phyloP scores from a whole-genome alignment of 495 filamentous ascomycete genomes.

The Penicillium fimorum region DNA sequence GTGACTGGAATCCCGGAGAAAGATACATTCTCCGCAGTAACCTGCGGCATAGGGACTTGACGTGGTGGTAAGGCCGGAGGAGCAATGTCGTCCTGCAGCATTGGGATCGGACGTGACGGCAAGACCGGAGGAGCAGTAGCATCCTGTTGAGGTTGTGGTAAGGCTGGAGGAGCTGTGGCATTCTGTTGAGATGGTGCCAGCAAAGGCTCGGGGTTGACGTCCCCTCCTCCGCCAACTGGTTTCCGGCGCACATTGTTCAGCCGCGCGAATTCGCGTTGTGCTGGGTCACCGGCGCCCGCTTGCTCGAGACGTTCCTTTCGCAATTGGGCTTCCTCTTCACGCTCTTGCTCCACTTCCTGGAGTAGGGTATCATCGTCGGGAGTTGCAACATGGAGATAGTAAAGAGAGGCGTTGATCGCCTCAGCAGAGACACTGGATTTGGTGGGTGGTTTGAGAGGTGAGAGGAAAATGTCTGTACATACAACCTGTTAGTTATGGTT shows the following conservation, averaged over 20 bases:
- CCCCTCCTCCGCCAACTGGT: constrained; percentile 31
- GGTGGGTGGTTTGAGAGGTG: constrained; percentile 78
- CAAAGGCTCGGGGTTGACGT: constrained; percentile 9
- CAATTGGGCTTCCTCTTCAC: constrained; percentile 45
- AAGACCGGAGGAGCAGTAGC: neutral
- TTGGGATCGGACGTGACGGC: neutral
- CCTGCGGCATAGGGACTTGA: constrained; percentile 19
- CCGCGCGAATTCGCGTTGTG: constrained; percentile 32
- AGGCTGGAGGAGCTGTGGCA: constrained; percentile 3
- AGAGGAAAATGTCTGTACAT: constrained; percentile 82
- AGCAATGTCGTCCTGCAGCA: neutral
- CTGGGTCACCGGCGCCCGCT: constrained; percentile 22
- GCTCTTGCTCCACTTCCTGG: constrained; percentile 42
- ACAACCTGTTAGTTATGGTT: constrained; percentile 17
- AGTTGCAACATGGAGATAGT: constrained; percentile 81
- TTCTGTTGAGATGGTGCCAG: constrained; percentile 20
- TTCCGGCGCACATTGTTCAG: constrained; percentile 47
- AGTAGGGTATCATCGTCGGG: constrained; percentile 57
- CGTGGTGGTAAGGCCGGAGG: constrained; percentile 17
- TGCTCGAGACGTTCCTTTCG: constrained; percentile 38
- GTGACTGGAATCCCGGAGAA: constrained; percentile 20
- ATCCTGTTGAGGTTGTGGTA: constrained; percentile 19
- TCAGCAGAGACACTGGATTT: constrained; percentile 80
- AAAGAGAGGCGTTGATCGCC: constrained; percentile 83
- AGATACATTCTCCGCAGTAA: constrained; percentile 27